Base-by-base conservation (phyloP, 352 stramenopile species). In the Globisporangium takayamanum region DNA sequence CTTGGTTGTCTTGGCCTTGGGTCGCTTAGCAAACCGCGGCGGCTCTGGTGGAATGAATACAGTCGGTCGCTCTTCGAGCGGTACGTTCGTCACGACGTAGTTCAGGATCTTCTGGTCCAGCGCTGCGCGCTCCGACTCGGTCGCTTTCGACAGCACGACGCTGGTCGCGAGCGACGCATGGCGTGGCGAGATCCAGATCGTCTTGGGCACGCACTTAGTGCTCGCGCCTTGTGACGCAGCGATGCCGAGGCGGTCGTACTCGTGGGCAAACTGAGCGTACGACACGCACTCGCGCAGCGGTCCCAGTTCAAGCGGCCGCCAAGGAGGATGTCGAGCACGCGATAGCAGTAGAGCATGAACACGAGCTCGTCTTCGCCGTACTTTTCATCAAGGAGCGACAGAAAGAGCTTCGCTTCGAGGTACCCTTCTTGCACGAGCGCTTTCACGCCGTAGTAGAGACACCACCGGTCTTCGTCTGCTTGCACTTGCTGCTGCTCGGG, bases 401-500 rank as follows among this genome's bases (percentile, higher is more conserved):
- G 74, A 50, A 98, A 98, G 0, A 98, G 63, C 51, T 92, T 93
- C 0, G 90, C 89, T 45, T 98, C 93, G 30, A 94, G 52, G 33
- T 88, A 92, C 11, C 94, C 89, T 57, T 93, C 77, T 15, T 87
- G 74, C 0, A 98, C 76, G 2, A 93, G 62, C 0, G 73, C 64
- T 55, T 96, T 96, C 33, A 95, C 83, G 0, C 92, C 92, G 54
- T 97, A 98, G 64, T 98, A 98, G 25, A 98, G 56, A 36, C 86
- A 94, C 93, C 93, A 98, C 0, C 92, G 76, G 44, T 95, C 81
- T 63, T 97, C 89, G 53, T 97, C 88, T 0, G 89, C 85, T 54
- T 89, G 69, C 18, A 73, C 64, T 26, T 81, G 77, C 1, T 55
- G 59, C n/a, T 77, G 69, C 30, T 88, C 74, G 0, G 63, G 50